Evolutionary conservation across 1,139 yeast species (phyloP), one percentile per base, ranked within the genome.

Genomic region (Sugiyamaella castrensis): DNA sequence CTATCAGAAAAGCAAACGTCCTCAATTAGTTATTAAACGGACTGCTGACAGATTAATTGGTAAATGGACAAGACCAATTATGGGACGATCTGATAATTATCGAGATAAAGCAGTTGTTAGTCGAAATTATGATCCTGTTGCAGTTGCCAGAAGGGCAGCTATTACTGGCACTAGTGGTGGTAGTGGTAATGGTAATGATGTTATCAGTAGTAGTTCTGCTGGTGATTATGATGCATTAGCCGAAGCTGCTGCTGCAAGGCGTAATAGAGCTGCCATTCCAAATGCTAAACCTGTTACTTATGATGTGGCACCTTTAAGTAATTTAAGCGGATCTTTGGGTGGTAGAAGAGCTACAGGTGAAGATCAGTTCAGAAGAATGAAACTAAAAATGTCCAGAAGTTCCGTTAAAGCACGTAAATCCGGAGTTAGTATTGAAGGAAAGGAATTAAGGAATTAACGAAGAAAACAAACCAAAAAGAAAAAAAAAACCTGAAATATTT

Each of bases 41-140:
- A 76, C 84, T 42, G 98, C 96, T 6, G 98, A 92, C 65, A 81
- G 83, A 64, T 74, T 94, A 53, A 85, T 94, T 59, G 96, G 96
- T 32, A 95, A 89, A 67, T 92, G 99, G 99, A 92, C 98, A 8
- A 81, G 98, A 68, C 98, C 98, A 35, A 89, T 94, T 54, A 87
- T 94, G 76, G 96, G 95, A 58, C 85, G 95, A 55, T 85, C 95
- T 1, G 98, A 92, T 68, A 88, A 92, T 58, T 92, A 91, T 72
- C 82, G 94, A 68, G 97, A 92, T 69, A 84, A 89, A 69, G 75
- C 82, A 52, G 82, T 92, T 53, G 79, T 79, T 61, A 79, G 83
- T 56, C 78, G 81, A 53, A 82, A 80, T 47, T 89, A 87, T 70
- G 86, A 87, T 66, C 81, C 84, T 45, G 58, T 64, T 37, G 58